Conservation (phyloP, 1,284 basidiomycete species). For the Xerocomus cyaneibrunnescens region DNA sequence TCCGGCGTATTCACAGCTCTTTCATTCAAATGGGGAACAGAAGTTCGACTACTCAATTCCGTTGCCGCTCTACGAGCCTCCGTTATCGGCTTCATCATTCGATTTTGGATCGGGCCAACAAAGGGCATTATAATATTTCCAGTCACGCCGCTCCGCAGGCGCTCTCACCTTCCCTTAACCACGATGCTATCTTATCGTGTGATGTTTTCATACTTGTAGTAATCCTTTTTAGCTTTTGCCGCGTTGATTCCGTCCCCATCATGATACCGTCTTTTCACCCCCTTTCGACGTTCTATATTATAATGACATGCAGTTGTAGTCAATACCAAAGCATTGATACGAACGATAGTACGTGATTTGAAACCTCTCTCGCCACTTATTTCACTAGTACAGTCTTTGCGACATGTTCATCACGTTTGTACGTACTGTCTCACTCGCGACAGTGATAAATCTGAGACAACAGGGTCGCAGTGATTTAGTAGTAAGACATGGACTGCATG, state of each 20-base stretch:
- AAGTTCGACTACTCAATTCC: slow-evolving; percentile 67
- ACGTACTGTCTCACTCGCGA: background rate
- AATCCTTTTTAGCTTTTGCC: background rate
- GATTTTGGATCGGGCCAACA: slow-evolving; percentile 3
- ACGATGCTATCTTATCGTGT: background rate
- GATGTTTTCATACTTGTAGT: background rate
- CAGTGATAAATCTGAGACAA: slow-evolving; percentile 6
- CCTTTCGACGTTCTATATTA: background rate
- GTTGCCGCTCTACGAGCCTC: slow-evolving; percentile 59
- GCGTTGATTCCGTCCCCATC: slow-evolving; percentile 13
- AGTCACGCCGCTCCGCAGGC: background rate
- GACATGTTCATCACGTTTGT: background rate
- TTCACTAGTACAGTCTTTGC: too few species aligned
- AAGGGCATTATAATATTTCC: slow-evolving; percentile 6
- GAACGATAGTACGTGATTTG: background rate
- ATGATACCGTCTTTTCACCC: slow-evolving; percentile 1
- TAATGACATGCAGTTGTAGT: slow-evolving; percentile 1
- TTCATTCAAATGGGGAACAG: slow-evolving; percentile 66
- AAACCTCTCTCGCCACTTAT: too few species aligned
- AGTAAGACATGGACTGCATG: slow-evolving; percentile 2
- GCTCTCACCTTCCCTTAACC: background rate
- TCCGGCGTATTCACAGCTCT: slow-evolving; percentile 76
- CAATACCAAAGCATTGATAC: background rate
- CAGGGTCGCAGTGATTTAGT: slow-evolving; percentile 2
- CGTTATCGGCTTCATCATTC: slow-evolving; percentile 6